Conservation (phyloP, 768 basidiomycete genomes). For the Gloeopeniophorella convolvens region DNA sequence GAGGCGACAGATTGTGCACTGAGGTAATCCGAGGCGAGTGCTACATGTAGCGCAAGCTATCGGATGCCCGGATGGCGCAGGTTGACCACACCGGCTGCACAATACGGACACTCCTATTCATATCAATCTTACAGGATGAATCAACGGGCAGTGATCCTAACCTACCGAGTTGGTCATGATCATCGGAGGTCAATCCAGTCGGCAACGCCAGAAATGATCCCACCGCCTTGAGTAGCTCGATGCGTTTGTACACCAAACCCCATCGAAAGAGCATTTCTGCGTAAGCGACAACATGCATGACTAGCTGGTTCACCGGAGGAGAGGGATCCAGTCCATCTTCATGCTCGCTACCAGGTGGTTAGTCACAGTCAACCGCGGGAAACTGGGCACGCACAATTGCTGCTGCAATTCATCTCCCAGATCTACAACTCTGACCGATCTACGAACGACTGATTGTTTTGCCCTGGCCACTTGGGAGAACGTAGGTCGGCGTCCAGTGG, state of each 20-base stretch:
- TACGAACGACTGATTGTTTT: conserved; percentile 29
- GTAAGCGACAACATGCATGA: conserved; percentile 59
- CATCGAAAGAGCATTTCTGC: conserved; percentile 72
- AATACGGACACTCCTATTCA: conserved; percentile 27
- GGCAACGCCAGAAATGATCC: conserved; percentile 23
- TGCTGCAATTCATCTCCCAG: conserved; percentile 18
- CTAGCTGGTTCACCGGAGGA: conserved; percentile 32
- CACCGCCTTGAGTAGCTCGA: conserved; percentile 68
- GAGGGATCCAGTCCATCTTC: not conserved
- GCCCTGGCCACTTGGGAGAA: conserved; percentile 37
- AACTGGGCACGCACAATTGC: conserved; percentile 9
- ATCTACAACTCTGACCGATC: conserved; percentile 33
- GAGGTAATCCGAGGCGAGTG: conserved; percentile 38
- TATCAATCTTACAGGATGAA: not conserved
- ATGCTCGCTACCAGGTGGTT: not conserved
- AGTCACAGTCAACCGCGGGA: not conserved
- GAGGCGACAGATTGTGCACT: conserved; percentile 69
- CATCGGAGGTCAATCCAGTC: conserved; percentile 9
- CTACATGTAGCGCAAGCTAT: conserved; percentile 39
- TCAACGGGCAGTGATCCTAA: conserved; percentile 27
- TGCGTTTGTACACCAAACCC: conserved; percentile 61
- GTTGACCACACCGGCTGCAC: conserved; percentile 20
- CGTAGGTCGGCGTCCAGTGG: conserved; percentile 30
- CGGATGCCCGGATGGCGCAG: conserved; percentile 40
- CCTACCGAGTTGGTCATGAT: conserved; percentile 22